Percentiles rank a stretch among this genome's conserved stretches.
Conservation (phyloP, 805 yeast species). For the Yamadazyma paraphyllophila region DNA sequence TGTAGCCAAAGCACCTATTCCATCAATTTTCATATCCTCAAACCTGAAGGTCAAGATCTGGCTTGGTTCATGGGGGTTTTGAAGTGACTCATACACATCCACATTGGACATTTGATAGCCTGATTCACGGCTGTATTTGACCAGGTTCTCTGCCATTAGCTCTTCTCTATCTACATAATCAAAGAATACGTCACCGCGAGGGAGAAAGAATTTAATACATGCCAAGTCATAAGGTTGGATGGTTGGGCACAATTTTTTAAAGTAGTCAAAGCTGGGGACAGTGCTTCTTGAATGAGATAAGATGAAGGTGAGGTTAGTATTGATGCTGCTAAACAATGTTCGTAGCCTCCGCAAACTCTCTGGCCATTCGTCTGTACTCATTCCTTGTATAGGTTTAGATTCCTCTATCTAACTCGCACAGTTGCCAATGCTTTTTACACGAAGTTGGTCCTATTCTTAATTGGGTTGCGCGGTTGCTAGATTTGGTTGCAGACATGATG, state of each 20-base stretch:
- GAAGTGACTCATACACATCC: slow-evolving; percentile 53
- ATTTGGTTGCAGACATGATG: neutral
- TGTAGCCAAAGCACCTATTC: slow-evolving; percentile 34
- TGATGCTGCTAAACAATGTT: slow-evolving; percentile 24
- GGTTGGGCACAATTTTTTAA: slow-evolving; percentile 29
- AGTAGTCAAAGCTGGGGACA: slow-evolving; percentile 28
- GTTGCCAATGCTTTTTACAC: neutral
- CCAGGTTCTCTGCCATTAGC: slow-evolving; percentile 43
- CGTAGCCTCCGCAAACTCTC: slow-evolving; percentile 10
- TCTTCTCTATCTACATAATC: slow-evolving; percentile 82
- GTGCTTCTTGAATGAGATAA: slow-evolving; percentile 35
- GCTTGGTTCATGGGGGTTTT: slow-evolving; percentile 43
- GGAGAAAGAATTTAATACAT: slow-evolving; percentile 57
- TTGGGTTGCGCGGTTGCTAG: slow-evolving; percentile 6
- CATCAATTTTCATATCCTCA: slow-evolving; percentile 61
- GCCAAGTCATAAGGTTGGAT: slow-evolving; percentile 58
- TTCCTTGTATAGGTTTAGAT: neutral
- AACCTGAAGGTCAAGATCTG: slow-evolving; percentile 75
- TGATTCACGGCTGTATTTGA: slow-evolving; percentile 32
- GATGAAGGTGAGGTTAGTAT: slow-evolving; percentile 41
- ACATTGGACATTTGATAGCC: slow-evolving; percentile 35
- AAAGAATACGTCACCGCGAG: slow-evolving; percentile 61
- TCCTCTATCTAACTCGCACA: neutral
- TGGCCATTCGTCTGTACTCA: slow-evolving; percentile 1
- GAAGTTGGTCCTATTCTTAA: neutral